Evolutionary conservation across 768 basidiomycete species (phyloP).

Genomic region (Gymnopilus dilepis): DNA sequence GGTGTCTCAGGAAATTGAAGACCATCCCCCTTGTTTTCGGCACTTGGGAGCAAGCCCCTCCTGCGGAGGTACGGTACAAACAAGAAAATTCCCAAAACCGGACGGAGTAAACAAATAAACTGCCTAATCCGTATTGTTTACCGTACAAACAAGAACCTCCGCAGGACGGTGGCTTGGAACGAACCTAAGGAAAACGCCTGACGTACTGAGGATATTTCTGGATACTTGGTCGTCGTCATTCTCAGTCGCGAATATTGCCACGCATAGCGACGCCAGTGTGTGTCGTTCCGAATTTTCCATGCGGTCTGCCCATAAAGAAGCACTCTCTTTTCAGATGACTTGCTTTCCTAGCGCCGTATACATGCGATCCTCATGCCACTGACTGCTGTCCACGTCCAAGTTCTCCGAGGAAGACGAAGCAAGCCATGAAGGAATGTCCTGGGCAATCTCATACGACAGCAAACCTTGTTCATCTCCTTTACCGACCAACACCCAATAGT

Average conservation of each 20-base stretch:
- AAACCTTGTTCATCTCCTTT: background rate
- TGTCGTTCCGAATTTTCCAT: background rate
- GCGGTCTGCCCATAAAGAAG: background rate
- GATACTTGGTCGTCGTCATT: background rate
- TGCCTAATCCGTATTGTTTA: too few species aligned
- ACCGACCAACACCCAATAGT: background rate
- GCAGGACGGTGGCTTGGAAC: too few species aligned
- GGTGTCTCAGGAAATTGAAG: too few species aligned
- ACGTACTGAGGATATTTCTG: background rate
- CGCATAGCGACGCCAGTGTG: background rate
- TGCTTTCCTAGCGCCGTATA: too few species aligned
- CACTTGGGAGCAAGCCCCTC: too few species aligned
- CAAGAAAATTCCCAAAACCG: too few species aligned
- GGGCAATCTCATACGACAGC: background rate
- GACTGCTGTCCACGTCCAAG: background rate
- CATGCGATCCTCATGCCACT: background rate
- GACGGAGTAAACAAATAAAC: too few species aligned
- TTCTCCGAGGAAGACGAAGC: conserved; percentile 2
- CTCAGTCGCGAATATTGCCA: background rate
- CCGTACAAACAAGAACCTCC: too few species aligned
- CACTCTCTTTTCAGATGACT: background rate
- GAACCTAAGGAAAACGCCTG: background rate
- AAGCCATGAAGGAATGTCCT: background rate
- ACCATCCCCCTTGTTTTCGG: too few species aligned
- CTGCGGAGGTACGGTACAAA: too few species aligned